Evolutionary conservation across 2,329 filamentous ascomycete genomes (phyloP).

Genomic region (Ophiostoma australiae): DNA sequence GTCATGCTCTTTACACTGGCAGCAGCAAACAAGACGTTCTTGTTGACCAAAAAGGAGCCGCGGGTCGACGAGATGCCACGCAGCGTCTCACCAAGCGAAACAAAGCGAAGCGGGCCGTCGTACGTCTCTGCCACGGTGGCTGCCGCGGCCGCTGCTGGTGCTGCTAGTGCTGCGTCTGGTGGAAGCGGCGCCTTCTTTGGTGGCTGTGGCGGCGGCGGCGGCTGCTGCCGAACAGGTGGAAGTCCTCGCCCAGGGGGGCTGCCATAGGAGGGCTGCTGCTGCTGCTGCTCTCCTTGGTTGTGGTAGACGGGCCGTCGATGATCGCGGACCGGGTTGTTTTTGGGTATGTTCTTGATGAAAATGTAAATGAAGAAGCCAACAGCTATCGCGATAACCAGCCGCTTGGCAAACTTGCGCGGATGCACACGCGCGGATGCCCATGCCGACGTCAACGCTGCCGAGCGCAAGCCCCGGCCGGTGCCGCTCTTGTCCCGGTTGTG

Average conservation of each 20-base stretch:
- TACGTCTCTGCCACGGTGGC: constrained; percentile 38
- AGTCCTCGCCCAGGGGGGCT: background rate
- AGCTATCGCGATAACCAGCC: constrained; percentile 45
- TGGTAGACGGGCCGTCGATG: constrained; percentile 39
- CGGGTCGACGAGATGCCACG: constrained; percentile 52
- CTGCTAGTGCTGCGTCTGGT: constrained; percentile 3
- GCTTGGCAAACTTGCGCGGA: constrained; percentile 50
- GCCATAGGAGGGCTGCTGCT: background rate
- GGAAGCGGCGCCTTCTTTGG: background rate
- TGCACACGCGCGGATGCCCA: constrained; percentile 48
- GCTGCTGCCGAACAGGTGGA: background rate
- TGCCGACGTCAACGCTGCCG: constrained; percentile 21
- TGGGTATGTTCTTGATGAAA: constrained; percentile 60
- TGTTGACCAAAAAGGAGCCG: constrained; percentile 51
- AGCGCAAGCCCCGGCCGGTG: constrained; percentile 4
- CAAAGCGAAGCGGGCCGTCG: constrained; percentile 66
- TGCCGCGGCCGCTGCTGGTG: constrained; percentile 1
- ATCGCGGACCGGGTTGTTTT: constrained; percentile 38
- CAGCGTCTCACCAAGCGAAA: constrained; percentile 58
- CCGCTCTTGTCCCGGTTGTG: constrained; percentile 28
- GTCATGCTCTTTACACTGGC: constrained; percentile 69
- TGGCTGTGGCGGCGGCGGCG: background rate
- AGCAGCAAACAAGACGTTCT: constrained; percentile 74
- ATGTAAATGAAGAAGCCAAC: constrained; percentile 54
- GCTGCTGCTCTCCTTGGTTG: constrained; percentile 25